Base-by-base conservation (phyloP, 2,329 filamentous ascomycete genomes). In the Scedosporium dehoogii region DNA sequence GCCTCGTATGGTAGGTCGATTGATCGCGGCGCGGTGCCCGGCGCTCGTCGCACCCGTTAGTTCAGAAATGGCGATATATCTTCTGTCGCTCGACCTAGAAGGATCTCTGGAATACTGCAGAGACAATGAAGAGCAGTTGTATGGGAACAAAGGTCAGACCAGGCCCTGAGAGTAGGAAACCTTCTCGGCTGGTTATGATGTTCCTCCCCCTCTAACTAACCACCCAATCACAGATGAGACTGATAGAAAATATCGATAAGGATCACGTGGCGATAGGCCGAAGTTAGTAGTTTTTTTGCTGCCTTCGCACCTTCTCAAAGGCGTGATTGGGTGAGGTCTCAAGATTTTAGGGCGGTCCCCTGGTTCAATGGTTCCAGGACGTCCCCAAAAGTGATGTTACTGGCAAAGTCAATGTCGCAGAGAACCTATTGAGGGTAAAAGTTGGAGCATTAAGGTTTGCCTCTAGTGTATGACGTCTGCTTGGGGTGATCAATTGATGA, bases 181-280 rank as follows among this genome's bases (percentile, higher is more conserved):
- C 44, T 56, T 25, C 23, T 38, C 27, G 21, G 55, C 27, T n/a
- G 16, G 55, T 14, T 10, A 23, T 56, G 51, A 25, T 38, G 16
- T 7, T 58, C 33, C 55, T 58, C 33, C 55, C 55, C 55, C 55
- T 58, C 55, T 58, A 41, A 38, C 27, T 41, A 23, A 9, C 4
- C 55, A 23, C 53, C 55, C 55, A 58, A 41, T 58, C 51, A 55
- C 14, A 33, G 55, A 5, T 2, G 6, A 16, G 27, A 23, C 55
- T 58, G 55, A 58, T 58, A 38, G 33, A 58, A 23, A 12, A 57
- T n/a, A 62, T 62, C 60, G 60, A 62, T 57, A 62, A 62, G 21
- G n/a, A 57, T 59, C 58, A 63, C 58, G 25, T 59, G n/a, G n/a
- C 25, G 53, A 64, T 62, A 27, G 12, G 7, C 51, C 51, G 21